Percentiles rank a stretch among this genome's conserved stretches.
Conservation (phyloP, 805 yeast genomes). For the Candida bentonensis region DNA sequence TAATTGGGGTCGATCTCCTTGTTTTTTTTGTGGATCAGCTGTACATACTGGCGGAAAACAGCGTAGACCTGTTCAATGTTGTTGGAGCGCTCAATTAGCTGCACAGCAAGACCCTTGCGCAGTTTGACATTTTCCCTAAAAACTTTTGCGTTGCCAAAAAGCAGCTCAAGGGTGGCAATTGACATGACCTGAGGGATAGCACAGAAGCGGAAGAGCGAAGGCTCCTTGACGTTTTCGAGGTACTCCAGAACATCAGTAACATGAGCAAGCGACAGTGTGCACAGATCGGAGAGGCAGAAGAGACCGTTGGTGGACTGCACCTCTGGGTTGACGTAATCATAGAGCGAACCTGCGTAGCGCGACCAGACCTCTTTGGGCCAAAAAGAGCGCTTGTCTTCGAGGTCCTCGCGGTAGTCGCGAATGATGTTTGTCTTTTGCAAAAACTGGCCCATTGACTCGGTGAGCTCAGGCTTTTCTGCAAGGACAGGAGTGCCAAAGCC, state of each 20-base stretch:
- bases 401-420: slow-evolving; percentile 87
- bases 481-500: slow-evolving; percentile 45
- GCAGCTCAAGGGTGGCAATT: slow-evolving; percentile 78
- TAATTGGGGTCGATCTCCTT: slow-evolving; percentile 77
- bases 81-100: slow-evolving; percentile 58
- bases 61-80: slow-evolving; percentile 60
- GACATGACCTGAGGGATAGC: slow-evolving; percentile 99
- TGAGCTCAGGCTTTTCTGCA: slow-evolving; percentile 39
- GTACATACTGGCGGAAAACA: slow-evolving; percentile 63
- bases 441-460: slow-evolving; percentile 86
- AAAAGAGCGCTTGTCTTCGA: slow-evolving; percentile 81
- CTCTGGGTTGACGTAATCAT: slow-evolving; percentile 42
- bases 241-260: slow-evolving; percentile 64
- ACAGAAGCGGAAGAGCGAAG: slow-evolving; percentile 77
- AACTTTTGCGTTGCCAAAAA: slow-evolving; percentile 67
- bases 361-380: slow-evolving; percentile 95
- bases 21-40: slow-evolving; percentile 65
- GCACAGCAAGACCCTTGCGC: slow-evolving; percentile 77
- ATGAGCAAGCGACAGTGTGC: slow-evolving; percentile 64
- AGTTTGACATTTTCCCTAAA: slow-evolving; percentile 67
- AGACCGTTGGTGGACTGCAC: slow-evolving; percentile 38
- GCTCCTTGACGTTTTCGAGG: slow-evolving; percentile 64
- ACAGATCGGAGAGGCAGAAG: slow-evolving; percentile 68
- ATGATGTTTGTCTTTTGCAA: slow-evolving; percentile 93
- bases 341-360: slow-evolving; percentile 50